Percentiles rank a stretch among this genome's conserved stretches.
Evolutionary conservation across 2,329 filamentous ascomycete genomes (phyloP).

Genomic region (Alternaria postmessia): DNA sequence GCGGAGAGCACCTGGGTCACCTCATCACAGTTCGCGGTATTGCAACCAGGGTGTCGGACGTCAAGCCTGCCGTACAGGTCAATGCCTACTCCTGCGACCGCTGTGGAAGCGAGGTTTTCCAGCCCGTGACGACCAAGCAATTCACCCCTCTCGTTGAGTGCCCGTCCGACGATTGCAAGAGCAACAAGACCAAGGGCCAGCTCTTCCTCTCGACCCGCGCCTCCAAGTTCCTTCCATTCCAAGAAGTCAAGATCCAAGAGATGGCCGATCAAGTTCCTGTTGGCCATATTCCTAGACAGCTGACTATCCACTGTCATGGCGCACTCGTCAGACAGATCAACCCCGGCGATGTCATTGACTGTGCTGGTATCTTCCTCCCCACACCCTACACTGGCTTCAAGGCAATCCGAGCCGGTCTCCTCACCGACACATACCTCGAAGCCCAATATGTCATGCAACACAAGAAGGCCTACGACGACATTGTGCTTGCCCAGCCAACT

Average conservation of each 20-base stretch:
- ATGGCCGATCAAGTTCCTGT: slow-evolving; percentile 99
- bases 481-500: slow-evolving; percentile 81
- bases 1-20: slow-evolving; percentile 89
- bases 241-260: slow-evolving; percentile 98
- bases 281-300: slow-evolving; percentile 90
- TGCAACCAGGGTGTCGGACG: slow-evolving; percentile 92
- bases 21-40: slow-evolving; percentile 96
- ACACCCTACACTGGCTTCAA: slow-evolving; percentile 99
- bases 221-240: slow-evolving; percentile 96
- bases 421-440: slow-evolving; percentile 97
- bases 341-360: slow-evolving; percentile 92
- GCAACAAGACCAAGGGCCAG: slow-evolving; percentile 91
- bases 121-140: slow-evolving; percentile 89
- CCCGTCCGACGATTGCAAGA: slow-evolving; percentile 86
- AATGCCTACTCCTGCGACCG: slow-evolving; percentile 98
- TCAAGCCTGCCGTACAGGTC: slow-evolving; percentile 96
- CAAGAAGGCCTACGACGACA: slow-evolving; percentile 97
- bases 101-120: slow-evolving; percentile 97
- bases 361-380: slow-evolving; percentile 94
- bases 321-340: slow-evolving; percentile 85
- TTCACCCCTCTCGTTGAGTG: slow-evolving; percentile 88
- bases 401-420: slow-evolving; percentile 92
- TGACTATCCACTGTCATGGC: slow-evolving; percentile 90
- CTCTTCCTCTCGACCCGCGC: slow-evolving; percentile 94
- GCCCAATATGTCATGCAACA: slow-evolving; percentile 93